Base-by-base conservation (phyloP, 495 filamentous ascomycete species). In the Penicillium atrosanguineum region DNA sequence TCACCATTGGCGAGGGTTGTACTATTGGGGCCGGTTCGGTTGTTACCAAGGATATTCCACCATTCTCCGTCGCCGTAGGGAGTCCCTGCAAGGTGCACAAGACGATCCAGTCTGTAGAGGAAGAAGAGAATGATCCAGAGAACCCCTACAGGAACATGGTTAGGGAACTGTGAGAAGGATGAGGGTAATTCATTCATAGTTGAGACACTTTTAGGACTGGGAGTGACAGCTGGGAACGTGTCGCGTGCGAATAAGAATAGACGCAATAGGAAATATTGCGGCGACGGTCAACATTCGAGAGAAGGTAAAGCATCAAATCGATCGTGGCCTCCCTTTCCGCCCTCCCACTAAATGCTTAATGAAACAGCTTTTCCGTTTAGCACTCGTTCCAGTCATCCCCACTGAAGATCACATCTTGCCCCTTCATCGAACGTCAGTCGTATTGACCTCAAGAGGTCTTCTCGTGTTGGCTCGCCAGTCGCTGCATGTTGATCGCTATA, bases 401-500 rank as follows among this genome's bases (percentile, higher is more conserved):
- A 26, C 14, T 2, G 3, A 28, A 20, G 14, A 44, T 19, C 42
- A 28, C 6, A 44, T 44, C 5, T 34, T 12, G 42, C 14, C n/a
- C 14, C 1, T 29, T 28, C 25, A 3, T 44, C 21, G 9, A n/a
- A 20, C 37, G 28, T 29, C 21, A 18, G 9, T 28, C 37, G 36
- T 34, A 8, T 45, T 23, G 31, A 9, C 28, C 43, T 53, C 50
- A 53, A 14, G 20, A 46, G 16, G 44, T 43, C 38, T 26, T 41
- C 51, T 53, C 51, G 26, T 53, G 51, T 44, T 53, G 51, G 25
- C 44, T 90, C 40, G 88, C 90, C 53, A 90, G 87, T 72, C 89
- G 87, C 77, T 93, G 89, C 61, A 92, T 79, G 43, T 87, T 88
- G 68, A 92, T 86, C 63, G 89, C 87, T 62, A 16, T 83, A 56